These are phyloP conservation scores for Pseudogymnoascus pannorum DNA, from an alignment of 2,329 filamentous ascomycete species.

Conservation along the genomic window DNA sequence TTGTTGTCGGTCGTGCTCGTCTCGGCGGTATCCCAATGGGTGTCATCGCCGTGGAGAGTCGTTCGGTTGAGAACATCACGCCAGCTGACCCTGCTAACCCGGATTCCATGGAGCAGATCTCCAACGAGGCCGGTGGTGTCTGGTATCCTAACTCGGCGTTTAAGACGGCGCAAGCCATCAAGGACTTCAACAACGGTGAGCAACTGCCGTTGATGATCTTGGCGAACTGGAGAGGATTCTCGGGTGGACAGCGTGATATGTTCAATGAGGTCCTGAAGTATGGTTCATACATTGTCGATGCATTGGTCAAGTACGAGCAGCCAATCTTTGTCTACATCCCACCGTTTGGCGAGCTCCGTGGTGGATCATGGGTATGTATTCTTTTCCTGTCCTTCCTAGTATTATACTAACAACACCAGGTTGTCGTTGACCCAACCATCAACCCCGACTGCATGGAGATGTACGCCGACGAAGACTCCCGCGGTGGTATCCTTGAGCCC, in stretches of 20 bases:
- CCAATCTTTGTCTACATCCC: constrained; percentile 99
- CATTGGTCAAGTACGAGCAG: constrained; percentile 96
- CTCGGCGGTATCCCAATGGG: constrained; percentile 96
- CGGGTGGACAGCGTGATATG: constrained; percentile 98
- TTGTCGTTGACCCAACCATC: constrained; percentile 97
- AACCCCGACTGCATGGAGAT: constrained; percentile 97
- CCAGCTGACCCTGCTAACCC: constrained; percentile 97
- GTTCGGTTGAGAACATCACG: constrained; percentile 91
- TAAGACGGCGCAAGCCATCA: constrained; percentile 98
- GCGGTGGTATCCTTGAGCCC: constrained; percentile 94
- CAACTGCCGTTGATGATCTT: constrained; percentile 98
- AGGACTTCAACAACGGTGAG: constrained; percentile 98
- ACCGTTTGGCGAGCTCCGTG: constrained; percentile 90
- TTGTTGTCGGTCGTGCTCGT: constrained; percentile 92
- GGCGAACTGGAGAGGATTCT: constrained; percentile 99
- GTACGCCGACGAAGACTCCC: constrained; percentile 93
- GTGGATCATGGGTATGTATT: constrained; percentile 77
- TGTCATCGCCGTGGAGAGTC: constrained; percentile 95
- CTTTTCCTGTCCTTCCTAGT: constrained; percentile 6
- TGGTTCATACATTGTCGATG: constrained; percentile 97
- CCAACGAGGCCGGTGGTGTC: constrained; percentile 92
- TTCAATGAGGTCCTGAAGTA: constrained; percentile 99
- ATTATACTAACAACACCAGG: constrained; percentile 39
- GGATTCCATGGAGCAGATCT: constrained; percentile 93
- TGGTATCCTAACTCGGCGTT: constrained; percentile 99